Percentiles rank a stretch among this genome's conserved stretches.
phyloP scores from a whole-genome alignment of 495 filamentous ascomycete species.

The Hypoxylon subgilvum region DNA sequence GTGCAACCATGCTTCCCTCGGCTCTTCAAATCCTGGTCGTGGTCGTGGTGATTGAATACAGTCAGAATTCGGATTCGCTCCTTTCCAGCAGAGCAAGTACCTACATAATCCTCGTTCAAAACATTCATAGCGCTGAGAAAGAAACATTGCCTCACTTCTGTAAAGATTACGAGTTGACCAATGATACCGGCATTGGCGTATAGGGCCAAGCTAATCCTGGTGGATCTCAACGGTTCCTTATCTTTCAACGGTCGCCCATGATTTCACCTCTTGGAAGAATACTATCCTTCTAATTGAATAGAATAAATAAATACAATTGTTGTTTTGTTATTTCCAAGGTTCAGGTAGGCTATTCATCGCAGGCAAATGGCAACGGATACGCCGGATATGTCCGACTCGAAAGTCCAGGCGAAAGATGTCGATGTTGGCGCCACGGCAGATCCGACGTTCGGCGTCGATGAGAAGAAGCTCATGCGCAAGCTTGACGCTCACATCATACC shows the following conservation, averaged over 20 bases:
- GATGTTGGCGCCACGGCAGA: slow-evolving; percentile 12
- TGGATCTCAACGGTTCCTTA: slow-evolving; percentile 22
- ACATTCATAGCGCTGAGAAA: background rate
- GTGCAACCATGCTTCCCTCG: too few species aligned
- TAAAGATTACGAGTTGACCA: background rate
- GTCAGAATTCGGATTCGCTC: too few species aligned
- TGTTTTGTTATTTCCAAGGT: too few species aligned
- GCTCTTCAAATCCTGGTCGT: too few species aligned
- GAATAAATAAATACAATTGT: background rate
- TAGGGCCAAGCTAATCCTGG: slow-evolving; percentile 15
- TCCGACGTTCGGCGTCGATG: slow-evolving; percentile 27
- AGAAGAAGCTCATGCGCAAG: slow-evolving; percentile 48
- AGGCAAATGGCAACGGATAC: slow-evolving; percentile 12
- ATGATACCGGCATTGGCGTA: slow-evolving; percentile 17
- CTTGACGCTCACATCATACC: slow-evolving; percentile 48
- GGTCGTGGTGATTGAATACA: background rate
- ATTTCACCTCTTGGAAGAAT: slow-evolving; percentile 10
- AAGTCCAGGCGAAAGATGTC: slow-evolving; percentile 17
- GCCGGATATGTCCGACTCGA: slow-evolving; percentile 27
- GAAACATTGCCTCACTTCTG: background rate
- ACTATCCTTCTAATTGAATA: background rate
- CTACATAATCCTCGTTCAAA: too few species aligned
- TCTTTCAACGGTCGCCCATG: slow-evolving; percentile 5
- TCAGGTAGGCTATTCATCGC: background rate
- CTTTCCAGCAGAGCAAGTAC: too few species aligned